Base-by-base conservation (phyloP, 441 rosid genomes). In the Pelargonium australe region DNA sequence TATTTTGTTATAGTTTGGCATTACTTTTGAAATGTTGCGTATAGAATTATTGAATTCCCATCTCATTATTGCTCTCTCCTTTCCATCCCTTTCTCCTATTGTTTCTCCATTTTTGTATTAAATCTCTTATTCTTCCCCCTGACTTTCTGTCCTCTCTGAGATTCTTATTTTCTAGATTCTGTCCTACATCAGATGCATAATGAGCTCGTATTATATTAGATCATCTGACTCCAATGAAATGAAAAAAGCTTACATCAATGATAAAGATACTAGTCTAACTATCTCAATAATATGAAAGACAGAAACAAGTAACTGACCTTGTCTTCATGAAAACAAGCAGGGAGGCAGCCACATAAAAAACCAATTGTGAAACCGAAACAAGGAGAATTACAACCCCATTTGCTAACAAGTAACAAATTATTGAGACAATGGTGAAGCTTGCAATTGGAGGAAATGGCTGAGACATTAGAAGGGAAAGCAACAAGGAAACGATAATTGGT, bases 341-440 rank as follows among this genome's bases (percentile, higher is more conserved):
- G 49, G 81, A 69, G 23, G 98, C 98, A 63, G 80, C 87, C 72
- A 78, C 83, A 80, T 90, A 88, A 83, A 92, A 92, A 77, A 80
- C 71, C 77, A 82, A 67, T 73, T 87, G 92, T 69, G 97, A 87
- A 76, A 83, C 81, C 78, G 85, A 62, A 74, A 83, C 68, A 74
- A 95, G 78, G 43, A 92, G 75, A 72, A 83, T 76, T 64, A 86
- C 73, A 74, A 70, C 70, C 45, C 97, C 98, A 79, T 90, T 92
- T 77, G 97, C 95, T 66, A 89, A 71, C 19, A 92, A 51, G 79
- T 89, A 90, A 81, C 98, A 92, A 20, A 92, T 71, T 40, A 82
- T 43, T 55, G 96, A 88, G 76, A 90, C 83, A 67, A 69, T 14
- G 41, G 81, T 71, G 82, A 87, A 86, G 86, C 86, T 89, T 69